Evolutionary conservation across 2,329 filamentous ascomycete species (phyloP).

Genomic region (Aspergillus pseudotamarii): DNA sequence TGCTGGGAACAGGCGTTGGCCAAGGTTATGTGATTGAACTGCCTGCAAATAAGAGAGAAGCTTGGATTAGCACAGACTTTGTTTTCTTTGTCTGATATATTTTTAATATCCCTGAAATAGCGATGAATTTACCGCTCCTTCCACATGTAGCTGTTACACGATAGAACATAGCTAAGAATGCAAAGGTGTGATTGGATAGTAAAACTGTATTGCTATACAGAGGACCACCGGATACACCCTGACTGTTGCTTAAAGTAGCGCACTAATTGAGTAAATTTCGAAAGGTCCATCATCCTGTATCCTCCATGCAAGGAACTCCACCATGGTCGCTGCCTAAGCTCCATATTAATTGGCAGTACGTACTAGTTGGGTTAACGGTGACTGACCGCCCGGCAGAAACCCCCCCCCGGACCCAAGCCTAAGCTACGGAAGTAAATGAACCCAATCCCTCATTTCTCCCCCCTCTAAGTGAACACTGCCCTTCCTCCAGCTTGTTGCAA

Average conservation of each 20-base stretch:
- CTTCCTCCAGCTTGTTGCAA: conserved; percentile 8
- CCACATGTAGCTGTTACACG: conserved; percentile 19
- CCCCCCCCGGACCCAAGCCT: not conserved
- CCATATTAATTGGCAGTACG: not conserved
- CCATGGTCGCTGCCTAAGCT: not conserved
- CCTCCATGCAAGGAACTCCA: not conserved
- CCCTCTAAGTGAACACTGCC: not conserved
- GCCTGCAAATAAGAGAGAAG: conserved; percentile 42
- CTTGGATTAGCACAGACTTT: conserved; percentile 41
- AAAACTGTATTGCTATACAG: not conserved
- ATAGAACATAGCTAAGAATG: conserved; percentile 20
- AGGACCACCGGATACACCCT: not conserved
- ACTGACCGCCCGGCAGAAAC: conserved; percentile 22
- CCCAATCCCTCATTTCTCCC: conserved; percentile 7
- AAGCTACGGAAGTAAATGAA: conserved; percentile 2
- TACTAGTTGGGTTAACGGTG: conserved; percentile 1
- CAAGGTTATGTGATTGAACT: conserved; percentile 27
- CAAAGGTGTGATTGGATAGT: not conserved
- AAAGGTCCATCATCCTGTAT: not conserved
- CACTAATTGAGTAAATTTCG: not conserved
- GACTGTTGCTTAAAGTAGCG: not conserved
- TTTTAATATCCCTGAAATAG: conserved; percentile 45
- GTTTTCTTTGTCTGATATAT: conserved; percentile 43
- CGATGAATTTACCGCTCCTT: conserved; percentile 42
- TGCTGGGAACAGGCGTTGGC: conserved; percentile 28